A percentile compares a stretch with the other conserved stretches of the same genome.
phyloP scores from a whole-genome alignment of 169 alveolate genomes.

The Plasmodium gonderi region DNA sequence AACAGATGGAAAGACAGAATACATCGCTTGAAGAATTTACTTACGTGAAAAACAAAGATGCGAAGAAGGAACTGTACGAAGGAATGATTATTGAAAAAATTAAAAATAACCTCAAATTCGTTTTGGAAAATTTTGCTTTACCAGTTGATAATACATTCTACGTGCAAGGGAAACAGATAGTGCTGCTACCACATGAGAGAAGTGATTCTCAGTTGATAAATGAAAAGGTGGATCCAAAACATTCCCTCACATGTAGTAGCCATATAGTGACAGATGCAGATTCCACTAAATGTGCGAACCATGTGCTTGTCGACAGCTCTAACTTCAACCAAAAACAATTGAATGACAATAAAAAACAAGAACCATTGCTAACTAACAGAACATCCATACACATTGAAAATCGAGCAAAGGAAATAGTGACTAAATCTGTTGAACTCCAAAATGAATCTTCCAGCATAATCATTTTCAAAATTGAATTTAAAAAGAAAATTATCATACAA shows the following conservation, averaged over 20 bases:
- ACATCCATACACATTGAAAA: neutral
- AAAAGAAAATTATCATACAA: constrained; percentile 11
- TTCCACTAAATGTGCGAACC: too few relatives aligned
- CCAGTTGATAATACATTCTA: constrained; percentile 3
- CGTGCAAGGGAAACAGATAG: constrained; percentile 26
- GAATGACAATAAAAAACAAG: neutral
- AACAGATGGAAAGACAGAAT: neutral
- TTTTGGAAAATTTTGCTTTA: constrained; percentile 47
- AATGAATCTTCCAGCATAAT: constrained; percentile 26
- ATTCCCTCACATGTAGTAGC: too few relatives aligned
- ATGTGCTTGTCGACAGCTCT: neutral
- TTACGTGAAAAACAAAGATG: constrained; percentile 28
- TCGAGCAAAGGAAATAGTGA: constrained; percentile 3
- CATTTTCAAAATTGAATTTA: neutral
- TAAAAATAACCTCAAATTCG: constrained; percentile 36
- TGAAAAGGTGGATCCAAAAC: too few relatives aligned
- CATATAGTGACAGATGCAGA: too few relatives aligned
- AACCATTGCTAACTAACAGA: neutral
- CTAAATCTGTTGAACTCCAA: neutral
- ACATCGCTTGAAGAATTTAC: neutral
- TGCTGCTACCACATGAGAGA: neutral
- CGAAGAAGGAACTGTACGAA: constrained; percentile 34
- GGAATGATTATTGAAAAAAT: constrained; percentile 7
- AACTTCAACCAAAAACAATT: neutral
- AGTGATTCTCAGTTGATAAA: too few relatives aligned